Percentiles rank a stretch among this genome's conserved stretches.
Evolutionary conservation across 495 filamentous ascomycete species (phyloP).

Genomic region (Pyrenula massariospora): DNA sequence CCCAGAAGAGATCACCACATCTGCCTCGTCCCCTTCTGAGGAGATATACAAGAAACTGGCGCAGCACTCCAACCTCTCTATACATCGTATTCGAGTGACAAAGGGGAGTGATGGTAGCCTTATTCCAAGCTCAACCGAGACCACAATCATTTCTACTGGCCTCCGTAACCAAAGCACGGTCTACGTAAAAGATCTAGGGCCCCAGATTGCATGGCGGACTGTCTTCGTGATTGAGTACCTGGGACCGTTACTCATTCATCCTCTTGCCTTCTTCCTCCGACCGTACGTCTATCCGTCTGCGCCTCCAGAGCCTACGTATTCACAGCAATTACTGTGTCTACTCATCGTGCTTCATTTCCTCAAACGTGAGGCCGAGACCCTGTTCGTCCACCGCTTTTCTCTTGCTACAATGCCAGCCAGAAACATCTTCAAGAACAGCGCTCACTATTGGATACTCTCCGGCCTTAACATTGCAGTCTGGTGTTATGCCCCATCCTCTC

Average conservation of each 20-base stretch:
- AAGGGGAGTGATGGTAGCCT: conserved; percentile 56
- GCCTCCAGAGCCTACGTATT: conserved; percentile 37
- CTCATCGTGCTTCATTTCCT: conserved; percentile 75
- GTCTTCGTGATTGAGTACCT: conserved; percentile 93
- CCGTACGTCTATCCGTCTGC: conserved; percentile 52
- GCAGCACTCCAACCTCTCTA: conserved; percentile 34
- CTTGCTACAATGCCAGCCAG: conserved; percentile 78
- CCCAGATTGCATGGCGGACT: conserved; percentile 85
- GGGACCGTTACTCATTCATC: conserved; percentile 87
- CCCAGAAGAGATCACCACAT: conserved; percentile 52
- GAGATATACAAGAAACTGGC: conserved; percentile 51
- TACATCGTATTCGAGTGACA: conserved; percentile 57
- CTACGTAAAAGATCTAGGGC: conserved; percentile 87
- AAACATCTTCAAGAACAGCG: conserved; percentile 85
- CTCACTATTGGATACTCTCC: conserved; percentile 79
- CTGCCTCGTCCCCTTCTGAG: conserved; percentile 46
- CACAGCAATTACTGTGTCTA: conserved; percentile 58
- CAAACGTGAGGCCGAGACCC: conserved; percentile 89
- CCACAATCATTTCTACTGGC: conserved; percentile 49
- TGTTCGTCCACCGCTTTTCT: conserved; percentile 94
- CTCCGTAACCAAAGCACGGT: conserved; percentile 59
- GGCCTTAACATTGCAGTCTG: conserved; percentile 76
- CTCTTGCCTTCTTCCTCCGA: conserved; percentile 56
- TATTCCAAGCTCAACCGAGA: conserved; percentile 57
- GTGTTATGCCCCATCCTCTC: conserved; percentile 64